Percentiles rank a stretch among this genome's conserved stretches.
phyloP scores from a whole-genome alignment of 2,329 filamentous ascomycete genomes.

The Aspergillus candidus region DNA sequence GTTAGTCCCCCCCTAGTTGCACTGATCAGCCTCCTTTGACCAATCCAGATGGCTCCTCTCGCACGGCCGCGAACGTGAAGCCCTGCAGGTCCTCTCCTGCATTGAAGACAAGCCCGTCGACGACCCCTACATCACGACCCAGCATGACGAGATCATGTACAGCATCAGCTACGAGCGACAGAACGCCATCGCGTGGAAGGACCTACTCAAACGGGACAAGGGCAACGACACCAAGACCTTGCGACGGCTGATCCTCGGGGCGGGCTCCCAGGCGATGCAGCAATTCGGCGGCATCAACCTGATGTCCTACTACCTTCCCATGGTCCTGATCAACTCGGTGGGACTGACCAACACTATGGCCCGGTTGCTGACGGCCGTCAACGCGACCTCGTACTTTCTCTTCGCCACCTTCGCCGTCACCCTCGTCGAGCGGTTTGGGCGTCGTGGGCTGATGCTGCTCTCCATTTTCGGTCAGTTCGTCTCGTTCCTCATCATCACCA shows the following conservation, averaged over 20 bases:
- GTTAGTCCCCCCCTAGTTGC: background rate
- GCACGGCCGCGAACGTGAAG: slow-evolving; percentile 41
- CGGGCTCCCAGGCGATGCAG: slow-evolving; percentile 50
- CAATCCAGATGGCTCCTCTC: slow-evolving; percentile 37
- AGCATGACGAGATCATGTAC: slow-evolving; percentile 44
- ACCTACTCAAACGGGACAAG: slow-evolving; percentile 45
- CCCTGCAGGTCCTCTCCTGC: slow-evolving; percentile 45
- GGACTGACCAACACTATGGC: slow-evolving; percentile 48
- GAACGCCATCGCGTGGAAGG: slow-evolving; percentile 45
- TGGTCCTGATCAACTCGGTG: slow-evolving; percentile 54
- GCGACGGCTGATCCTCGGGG: slow-evolving; percentile 47
- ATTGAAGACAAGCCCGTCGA: slow-evolving; percentile 41
- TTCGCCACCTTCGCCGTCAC: slow-evolving; percentile 44
- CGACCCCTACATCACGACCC: slow-evolving; percentile 42
- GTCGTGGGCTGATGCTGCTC: slow-evolving; percentile 53
- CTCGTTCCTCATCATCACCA: slow-evolving; percentile 48
- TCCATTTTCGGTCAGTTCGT: slow-evolving; percentile 46
- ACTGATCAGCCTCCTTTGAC: background rate
- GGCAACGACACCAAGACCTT: slow-evolving; percentile 43
- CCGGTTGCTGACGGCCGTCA: slow-evolving; percentile 52
- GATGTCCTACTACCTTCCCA: slow-evolving; percentile 48
- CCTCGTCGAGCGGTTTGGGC: slow-evolving; percentile 48
- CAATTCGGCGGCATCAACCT: slow-evolving; percentile 40
- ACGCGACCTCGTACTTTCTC: slow-evolving; percentile 45
- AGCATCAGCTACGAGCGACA: slow-evolving; percentile 46